These are phyloP conservation scores for Ophiocordyceps robertsii DNA, from an alignment of 2,329 filamentous ascomycete species.

Conservation along the genomic window DNA sequence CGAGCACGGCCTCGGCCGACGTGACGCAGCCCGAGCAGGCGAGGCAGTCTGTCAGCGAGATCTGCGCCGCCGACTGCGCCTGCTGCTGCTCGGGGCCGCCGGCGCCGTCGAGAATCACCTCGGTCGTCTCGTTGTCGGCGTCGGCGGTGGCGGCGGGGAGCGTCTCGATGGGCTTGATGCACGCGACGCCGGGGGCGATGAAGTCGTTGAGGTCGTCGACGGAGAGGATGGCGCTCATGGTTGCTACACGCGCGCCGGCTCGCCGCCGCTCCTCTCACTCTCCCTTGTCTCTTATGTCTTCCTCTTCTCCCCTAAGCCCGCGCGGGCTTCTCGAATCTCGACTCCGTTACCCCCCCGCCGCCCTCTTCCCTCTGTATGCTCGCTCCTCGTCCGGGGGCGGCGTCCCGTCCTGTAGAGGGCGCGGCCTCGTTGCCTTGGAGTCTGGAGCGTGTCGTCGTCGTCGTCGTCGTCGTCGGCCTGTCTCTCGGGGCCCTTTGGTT, in stretches of 20 bases:
- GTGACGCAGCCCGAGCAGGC: conserved; percentile 97
- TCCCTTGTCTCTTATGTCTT: too few relatives aligned
- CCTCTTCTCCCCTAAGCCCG: too few relatives aligned
- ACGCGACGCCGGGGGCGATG: conserved; percentile 92
- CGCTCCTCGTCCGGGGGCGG: too few relatives aligned
- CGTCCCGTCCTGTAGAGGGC: too few relatives aligned
- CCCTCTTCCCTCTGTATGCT: too few relatives aligned
- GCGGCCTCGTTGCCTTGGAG: too few relatives aligned
- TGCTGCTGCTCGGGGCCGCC: conserved; percentile 45
- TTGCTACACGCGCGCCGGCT: conserved; percentile 6
- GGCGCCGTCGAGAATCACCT: conserved; percentile 94
- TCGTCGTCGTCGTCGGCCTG: too few relatives aligned
- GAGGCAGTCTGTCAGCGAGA: conserved; percentile 92
- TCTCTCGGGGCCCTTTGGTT: too few relatives aligned
- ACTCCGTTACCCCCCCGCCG: too few relatives aligned
- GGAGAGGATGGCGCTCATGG: conserved; percentile 94
- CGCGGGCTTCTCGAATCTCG: too few relatives aligned
- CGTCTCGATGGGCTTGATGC: conserved; percentile 94
- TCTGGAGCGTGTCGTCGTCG: too few relatives aligned
- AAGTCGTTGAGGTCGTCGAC: conserved; percentile 98
- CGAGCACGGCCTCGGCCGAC: conserved; percentile 91
- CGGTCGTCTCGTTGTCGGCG: conserved; percentile 49
- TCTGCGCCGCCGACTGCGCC: conserved; percentile 56
- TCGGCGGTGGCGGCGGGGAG: conserved; percentile 43
- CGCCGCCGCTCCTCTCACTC: too few relatives aligned